Conservation (phyloP, 164 flowering plant species). For the Vitis vinifera region ASM3070453v1 NC_081821.1:7944001-7944500, state of each 20-base stretch:
- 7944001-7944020: constrained; percentile 26
- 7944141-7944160: constrained; percentile 25
- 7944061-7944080: constrained; percentile 19
- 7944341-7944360: constrained; percentile 90
- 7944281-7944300: constrained; percentile 93
- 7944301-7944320: constrained; percentile 93
- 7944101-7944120: constrained; percentile 27
- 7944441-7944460: constrained; percentile 45
- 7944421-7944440: constrained; percentile 51
- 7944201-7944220: constrained; percentile 34
- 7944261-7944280: constrained; percentile 94
- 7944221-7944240: constrained; percentile 64
- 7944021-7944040: constrained; percentile 15
- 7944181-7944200: constrained; percentile 28
- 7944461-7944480: constrained; percentile 53
- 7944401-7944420: constrained; percentile 79
- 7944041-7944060: constrained; percentile 15
- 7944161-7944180: constrained; percentile 14
- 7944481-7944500: constrained; percentile 91
- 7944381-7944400: constrained; percentile 80
- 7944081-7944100: constrained; percentile 17
- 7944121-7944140: constrained; percentile 19
- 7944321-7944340: constrained; percentile 91
- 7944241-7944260: constrained; percentile 90
- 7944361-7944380: constrained; percentile 93